phyloP scores from a whole-genome alignment of 345 rosid species.

The Salix suchowensis region DNA sequence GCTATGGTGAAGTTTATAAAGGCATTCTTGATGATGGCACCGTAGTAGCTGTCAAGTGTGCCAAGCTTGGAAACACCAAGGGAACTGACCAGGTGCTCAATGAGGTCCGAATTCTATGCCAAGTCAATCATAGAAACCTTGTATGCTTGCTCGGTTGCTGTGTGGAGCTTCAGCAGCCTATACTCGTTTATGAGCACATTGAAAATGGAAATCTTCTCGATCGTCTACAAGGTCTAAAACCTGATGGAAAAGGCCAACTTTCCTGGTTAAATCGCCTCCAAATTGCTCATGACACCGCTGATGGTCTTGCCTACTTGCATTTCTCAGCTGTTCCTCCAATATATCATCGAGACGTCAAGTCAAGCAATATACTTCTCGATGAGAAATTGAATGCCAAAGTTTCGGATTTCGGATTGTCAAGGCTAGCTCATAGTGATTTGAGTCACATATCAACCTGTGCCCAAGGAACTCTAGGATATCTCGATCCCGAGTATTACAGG shows the following conservation, averaged over 20 bases:
- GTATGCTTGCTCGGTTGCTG: conserved; percentile 48
- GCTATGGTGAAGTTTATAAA: conserved; percentile 49
- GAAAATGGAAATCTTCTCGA: conserved; percentile 38
- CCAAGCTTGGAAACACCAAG: conserved; percentile 48
- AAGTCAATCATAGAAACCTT: conserved; percentile 47
- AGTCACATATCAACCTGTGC: conserved; percentile 52
- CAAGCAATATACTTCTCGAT: conserved; percentile 49
- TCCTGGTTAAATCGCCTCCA: conserved; percentile 35
- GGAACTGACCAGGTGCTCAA: conserved; percentile 50
- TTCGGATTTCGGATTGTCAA: conserved; percentile 49
- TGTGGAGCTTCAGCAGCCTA: conserved; percentile 46
- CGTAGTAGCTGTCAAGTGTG: conserved; percentile 46
- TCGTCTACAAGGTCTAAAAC: conserved; percentile 20
- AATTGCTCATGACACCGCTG: conserved; percentile 39
- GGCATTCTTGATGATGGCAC: conserved; percentile 44
- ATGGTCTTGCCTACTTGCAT: conserved; percentile 47
- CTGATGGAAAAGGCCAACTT: not conserved
- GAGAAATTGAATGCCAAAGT: conserved; percentile 41
- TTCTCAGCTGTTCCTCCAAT: conserved; percentile 39
- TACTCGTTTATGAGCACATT: conserved; percentile 47
- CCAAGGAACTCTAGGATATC: conserved; percentile 49
- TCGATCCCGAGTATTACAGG: conserved; percentile 46
- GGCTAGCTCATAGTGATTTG: conserved; percentile 37
- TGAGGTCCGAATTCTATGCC: conserved; percentile 51
- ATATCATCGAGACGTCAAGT: conserved; percentile 51